These are phyloP conservation scores for Sequoiadendron giganteum DNA, from an alignment of 75 land plant species.

Conservation along the genomic window DNA sequence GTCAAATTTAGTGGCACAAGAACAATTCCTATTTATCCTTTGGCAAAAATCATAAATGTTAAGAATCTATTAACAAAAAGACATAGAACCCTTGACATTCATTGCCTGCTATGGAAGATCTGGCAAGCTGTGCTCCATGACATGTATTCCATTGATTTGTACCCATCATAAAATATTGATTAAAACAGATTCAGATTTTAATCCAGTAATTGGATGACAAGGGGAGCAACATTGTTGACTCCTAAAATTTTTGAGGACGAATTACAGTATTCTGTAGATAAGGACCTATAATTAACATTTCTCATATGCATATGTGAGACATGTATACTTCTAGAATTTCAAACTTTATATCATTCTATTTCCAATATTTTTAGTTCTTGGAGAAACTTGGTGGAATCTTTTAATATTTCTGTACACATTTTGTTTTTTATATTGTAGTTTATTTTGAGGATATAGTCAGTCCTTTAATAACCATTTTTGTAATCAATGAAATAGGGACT, in stretches of 20 bases:
- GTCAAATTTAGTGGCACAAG: not conserved
- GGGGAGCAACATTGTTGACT: not conserved
- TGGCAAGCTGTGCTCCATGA: not conserved
- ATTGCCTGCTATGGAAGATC: not conserved
- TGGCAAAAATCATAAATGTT: not conserved
- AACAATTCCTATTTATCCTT: not conserved
- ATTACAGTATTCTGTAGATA: not conserved
- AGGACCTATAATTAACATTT: not conserved
- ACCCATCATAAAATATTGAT: not conserved
- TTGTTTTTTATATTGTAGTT: not conserved
- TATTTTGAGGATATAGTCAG: not conserved
- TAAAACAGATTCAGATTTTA: not conserved
- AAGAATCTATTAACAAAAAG: not conserved
- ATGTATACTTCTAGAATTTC: not conserved
- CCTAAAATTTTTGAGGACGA: not conserved
- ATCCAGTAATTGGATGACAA: not conserved
- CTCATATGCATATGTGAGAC: not conserved
- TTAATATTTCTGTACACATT: not conserved
- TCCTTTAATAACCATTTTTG: slow-evolving; percentile 1
- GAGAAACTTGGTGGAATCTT: not conserved
- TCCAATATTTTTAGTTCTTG: not conserved
- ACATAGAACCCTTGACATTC: not conserved
- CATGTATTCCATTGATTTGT: not conserved
- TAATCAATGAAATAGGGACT: slow-evolving; percentile 62
- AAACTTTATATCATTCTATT: not conserved